Evolutionary conservation across 2,329 filamentous ascomycete genomes (phyloP).

Genomic region (Alternaria incomplexa): DNA sequence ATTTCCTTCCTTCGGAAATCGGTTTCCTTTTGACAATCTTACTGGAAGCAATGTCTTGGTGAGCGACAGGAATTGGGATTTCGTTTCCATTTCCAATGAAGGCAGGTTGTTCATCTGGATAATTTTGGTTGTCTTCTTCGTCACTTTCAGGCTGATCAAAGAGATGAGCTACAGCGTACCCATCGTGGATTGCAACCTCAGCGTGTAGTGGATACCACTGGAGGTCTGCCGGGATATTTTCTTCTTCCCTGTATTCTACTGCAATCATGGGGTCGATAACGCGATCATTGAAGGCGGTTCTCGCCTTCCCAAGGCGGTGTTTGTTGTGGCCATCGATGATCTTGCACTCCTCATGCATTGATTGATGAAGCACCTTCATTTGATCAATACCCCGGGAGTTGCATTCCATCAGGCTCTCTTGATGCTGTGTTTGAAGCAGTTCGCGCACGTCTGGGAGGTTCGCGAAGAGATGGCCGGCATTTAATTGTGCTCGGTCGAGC

Average conservation of each 20-base stretch:
- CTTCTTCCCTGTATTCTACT: conserved; percentile 5
- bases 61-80: not conserved
- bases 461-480: not conserved
- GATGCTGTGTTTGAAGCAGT: not conserved
- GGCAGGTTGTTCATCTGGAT: not conserved
- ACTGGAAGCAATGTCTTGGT: not conserved
- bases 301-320: conserved; percentile 13
- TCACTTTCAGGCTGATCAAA: conserved; percentile 8
- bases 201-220: conserved; percentile 13
- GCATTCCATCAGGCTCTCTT: conserved; percentile 2
- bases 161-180: not conserved
- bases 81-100: not conserved
- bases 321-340: conserved; percentile 19
- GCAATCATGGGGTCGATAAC: not conserved
- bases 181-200: not conserved
- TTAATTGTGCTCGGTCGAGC: conserved; percentile 3
- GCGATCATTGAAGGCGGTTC: not conserved
- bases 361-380: conserved; percentile 2
- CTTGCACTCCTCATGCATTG: conserved; percentile 1
- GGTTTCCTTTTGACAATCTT: not conserved
- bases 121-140: not conserved
- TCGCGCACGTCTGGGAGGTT: conserved; percentile 1
- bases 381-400: not conserved
- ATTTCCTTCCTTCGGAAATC: not conserved
- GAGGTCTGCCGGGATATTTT: conserved; percentile 11